Percentiles rank a stretch among this genome's conserved stretches.
These are phyloP conservation scores for Ophiostoma ulmi DNA, from an alignment of 2,329 filamentous ascomycete species.

Conservation along the genomic window DNA sequence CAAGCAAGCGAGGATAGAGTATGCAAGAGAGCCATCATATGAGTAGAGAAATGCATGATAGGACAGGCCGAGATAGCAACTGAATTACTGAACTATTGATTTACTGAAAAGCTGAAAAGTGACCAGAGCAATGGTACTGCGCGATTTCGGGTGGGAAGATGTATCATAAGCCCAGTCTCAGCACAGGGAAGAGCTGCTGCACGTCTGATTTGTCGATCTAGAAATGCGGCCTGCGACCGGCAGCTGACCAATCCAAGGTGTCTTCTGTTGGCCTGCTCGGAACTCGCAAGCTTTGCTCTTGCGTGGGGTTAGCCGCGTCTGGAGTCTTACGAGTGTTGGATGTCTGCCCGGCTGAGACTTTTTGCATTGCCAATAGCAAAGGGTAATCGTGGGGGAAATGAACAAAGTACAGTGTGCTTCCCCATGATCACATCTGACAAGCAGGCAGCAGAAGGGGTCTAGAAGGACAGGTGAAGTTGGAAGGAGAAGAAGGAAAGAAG, in stretches of 20 bases:
- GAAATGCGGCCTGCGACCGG: background rate
- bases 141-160: background rate
- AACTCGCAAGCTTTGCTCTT: background rate
- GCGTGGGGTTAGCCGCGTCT: background rate
- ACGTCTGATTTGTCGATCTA: background rate
- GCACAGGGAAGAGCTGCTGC: background rate
- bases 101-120: background rate
- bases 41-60: background rate
- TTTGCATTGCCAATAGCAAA: background rate
- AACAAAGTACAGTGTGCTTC: background rate
- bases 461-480: background rate
- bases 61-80: background rate
- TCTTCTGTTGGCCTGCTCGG: background rate
- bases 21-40: background rate
- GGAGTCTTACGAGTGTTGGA: background rate
- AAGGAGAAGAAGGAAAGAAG: background rate
- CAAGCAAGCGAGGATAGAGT: no score
- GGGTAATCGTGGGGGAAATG: constrained; percentile 9
- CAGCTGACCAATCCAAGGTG: background rate
- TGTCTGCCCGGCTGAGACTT: background rate
- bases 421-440: background rate
- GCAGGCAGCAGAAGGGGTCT: background rate
- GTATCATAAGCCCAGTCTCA: background rate
- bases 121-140: constrained; percentile 3
- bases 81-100: no score